Base-by-base conservation (phyloP, 441 rosid species). In the Corymbia calophylla region DNA sequence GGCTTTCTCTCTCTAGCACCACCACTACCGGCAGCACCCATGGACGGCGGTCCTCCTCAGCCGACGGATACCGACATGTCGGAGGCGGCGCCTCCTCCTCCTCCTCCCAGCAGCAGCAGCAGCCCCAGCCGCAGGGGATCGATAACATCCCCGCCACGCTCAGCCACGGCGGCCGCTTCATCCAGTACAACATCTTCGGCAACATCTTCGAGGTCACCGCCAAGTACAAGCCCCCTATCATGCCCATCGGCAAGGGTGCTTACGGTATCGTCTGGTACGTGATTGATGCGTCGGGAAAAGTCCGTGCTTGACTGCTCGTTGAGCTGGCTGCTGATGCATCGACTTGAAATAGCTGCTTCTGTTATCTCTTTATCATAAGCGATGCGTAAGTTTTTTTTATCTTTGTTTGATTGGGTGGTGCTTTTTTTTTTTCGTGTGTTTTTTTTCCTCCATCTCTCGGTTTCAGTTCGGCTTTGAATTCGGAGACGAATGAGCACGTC, bases 181-280 rank as follows among this genome's bases (percentile, higher is more conserved):
- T 97, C n/a, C 99, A 96, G 91, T 97, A 97, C 87, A 96, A 97
- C 91, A 97, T 97, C 17, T 96, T 95, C 87, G 99, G 99, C 18
- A 96, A 97, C 94, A 94, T 97, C 87, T 97, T 97, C 62, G 99
- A 96, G 93, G 98, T 97, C 91, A 97, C 99, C 7, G 96, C 97
- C 55, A 97, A 97, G 95, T 97, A 97, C 88, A 95, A 93, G 93
- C 98, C 98, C 81, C 99, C 99, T 53, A 97, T 97, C 88, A 92
- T 96, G 96, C 98, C 98, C 53, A 95, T 97, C 92, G 98, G 98
- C 82, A 95, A 97, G 55, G 97, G 97, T 25, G 99, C 99, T 12
- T 97, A 97, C 87, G 99, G 99, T 90, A 96, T 96, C 94, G 98
- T 97, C 88, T 97, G 99, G 98, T 96, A 92, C 66, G 62, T 29